These are phyloP conservation scores for Barbatosphaeria neglecta DNA, from an alignment of 495 filamentous ascomycete genomes.

Conservation along the genomic window DNA sequence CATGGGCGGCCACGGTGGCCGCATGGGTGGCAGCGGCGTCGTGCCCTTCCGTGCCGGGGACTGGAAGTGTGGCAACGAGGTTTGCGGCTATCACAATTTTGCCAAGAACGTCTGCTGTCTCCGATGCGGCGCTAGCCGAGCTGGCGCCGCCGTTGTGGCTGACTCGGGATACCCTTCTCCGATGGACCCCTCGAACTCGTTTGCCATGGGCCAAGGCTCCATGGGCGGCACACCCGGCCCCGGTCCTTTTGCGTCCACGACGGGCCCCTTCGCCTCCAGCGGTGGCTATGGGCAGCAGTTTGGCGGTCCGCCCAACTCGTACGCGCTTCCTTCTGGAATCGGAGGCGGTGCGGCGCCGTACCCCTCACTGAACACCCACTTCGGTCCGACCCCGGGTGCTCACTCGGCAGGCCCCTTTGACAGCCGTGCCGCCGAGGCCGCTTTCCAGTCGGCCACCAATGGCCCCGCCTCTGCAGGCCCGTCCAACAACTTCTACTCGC, in stretches of 20 bases:
- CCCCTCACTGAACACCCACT: slow-evolving; percentile 69
- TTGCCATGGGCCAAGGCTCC: slow-evolving; percentile 63
- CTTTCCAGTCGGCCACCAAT: slow-evolving; percentile 77
- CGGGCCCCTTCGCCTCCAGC: slow-evolving; percentile 58
- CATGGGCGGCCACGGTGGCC: slow-evolving; percentile 58
- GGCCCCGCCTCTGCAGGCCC: slow-evolving; percentile 53
- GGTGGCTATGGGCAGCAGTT: slow-evolving; percentile 79
- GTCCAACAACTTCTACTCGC: slow-evolving; percentile 49
- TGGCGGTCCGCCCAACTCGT: slow-evolving; percentile 78
- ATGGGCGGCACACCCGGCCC: slow-evolving; percentile 79
- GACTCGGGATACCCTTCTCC: slow-evolving; percentile 87
- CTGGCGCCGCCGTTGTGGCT: slow-evolving; percentile 83
- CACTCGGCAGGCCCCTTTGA: slow-evolving; percentile 86
- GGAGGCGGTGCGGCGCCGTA: slow-evolving; percentile 71
- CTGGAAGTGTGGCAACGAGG: slow-evolving; percentile 97
- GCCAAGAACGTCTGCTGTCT: slow-evolving; percentile 98
- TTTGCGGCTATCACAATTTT: slow-evolving; percentile 98
- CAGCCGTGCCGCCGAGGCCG: slow-evolving; percentile 82
- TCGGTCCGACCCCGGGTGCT: slow-evolving; percentile 56
- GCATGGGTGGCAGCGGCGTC: slow-evolving; percentile 70
- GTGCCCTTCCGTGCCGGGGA: slow-evolving; percentile 97
- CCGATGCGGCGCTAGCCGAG: slow-evolving; percentile 88
- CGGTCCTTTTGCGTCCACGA: slow-evolving; percentile 62
- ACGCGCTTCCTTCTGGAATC: slow-evolving; percentile 81
- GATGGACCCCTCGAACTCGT: slow-evolving; percentile 74